Base-by-base conservation (phyloP, 768 basidiomycete species). In the Chalciporus piperatus region DNA sequence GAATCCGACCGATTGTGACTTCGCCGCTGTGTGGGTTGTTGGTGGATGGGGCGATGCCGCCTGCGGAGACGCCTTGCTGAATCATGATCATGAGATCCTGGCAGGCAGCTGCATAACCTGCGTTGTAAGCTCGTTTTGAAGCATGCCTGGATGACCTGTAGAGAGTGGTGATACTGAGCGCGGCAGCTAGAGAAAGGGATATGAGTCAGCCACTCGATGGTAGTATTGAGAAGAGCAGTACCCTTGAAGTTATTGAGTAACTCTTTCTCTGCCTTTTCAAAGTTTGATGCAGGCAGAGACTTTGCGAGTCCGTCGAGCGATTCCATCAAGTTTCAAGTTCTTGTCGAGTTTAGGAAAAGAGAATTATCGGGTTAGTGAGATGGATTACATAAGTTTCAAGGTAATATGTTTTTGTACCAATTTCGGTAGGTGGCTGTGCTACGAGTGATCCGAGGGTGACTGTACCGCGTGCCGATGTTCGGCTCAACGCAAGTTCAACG, bases 161-260 rank as follows among this genome's bases (percentile, higher is more conserved):
- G 32, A 92, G 79, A 0, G 88, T 91, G 22, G 89, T 91, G 56
- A 92, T 86, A 68, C 87, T 89, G 45, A 91, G 73, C 1, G 89
- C 90, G 55, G 89, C 89, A 52, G 87, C 89, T 92, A 59, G 43
- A 25, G 50, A 46, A 20, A 38, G 45, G 59, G 17, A 57, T 59
- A 64, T 68, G 60, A 63, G 55, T 40, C 27, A 28, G 48, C 23
- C 17, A 54, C 57, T 55, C 20, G 19, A 42, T 19, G 30, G 19
- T 37, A 44, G 48, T 39, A 37, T 37, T 19, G 20, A 33, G 13
- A 40, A 14, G 37, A 32, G 17, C 53, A 53, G 12, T 48, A 89
- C 89, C 87, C 81, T 84, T 84, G 67, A 92, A 92, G 61, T 91
- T 88, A 66, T 89, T 85, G 9, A 85, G 71, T 1, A 92, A 75